Evolutionary conservation across 306 rosid genomes (phyloP).

Genomic region (Lotus japonicus): DNA sequence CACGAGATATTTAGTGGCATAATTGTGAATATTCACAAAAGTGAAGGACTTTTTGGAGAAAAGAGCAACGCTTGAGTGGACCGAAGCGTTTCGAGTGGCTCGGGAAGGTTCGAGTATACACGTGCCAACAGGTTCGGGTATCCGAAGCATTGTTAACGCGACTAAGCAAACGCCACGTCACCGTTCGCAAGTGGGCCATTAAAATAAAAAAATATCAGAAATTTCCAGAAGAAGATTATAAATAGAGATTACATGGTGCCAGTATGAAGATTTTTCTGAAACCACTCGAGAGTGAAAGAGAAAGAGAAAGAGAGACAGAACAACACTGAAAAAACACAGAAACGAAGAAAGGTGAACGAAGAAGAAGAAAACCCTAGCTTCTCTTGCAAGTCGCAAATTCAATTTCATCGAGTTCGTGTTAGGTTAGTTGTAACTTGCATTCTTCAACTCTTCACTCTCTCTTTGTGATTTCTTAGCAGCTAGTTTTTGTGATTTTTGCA

Average conservation of each 20-base stretch:
- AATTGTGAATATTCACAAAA: background rate
- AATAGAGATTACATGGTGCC: constrained; percentile 20
- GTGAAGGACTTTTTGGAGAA: background rate
- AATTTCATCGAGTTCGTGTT: background rate
- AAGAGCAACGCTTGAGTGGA: background rate
- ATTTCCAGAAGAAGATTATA: constrained; percentile 78
- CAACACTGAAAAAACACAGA: no score
- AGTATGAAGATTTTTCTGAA: constrained; percentile 3
- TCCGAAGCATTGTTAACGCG: no score
- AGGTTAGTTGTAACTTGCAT: constrained; percentile 35
- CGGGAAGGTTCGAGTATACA: constrained; percentile 52
- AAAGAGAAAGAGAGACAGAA: no score
- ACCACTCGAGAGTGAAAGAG: background rate
- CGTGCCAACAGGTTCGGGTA: constrained; percentile 27
- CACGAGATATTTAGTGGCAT: constrained; percentile 19
- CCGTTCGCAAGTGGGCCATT: background rate
- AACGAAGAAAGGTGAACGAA: no score
- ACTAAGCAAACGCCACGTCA: constrained; percentile 50
- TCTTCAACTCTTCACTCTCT: background rate
- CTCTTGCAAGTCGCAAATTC: background rate
- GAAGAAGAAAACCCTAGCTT: background rate
- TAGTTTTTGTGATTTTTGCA: background rate
- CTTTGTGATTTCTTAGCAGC: background rate
- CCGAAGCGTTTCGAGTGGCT: constrained; percentile 13
- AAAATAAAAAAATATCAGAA: constrained; percentile 31